Evolutionary conservation across 202 grass and related monocot species (phyloP), one percentile per base, ranked within the genome.

Genomic region (Setaria italica): DNA sequence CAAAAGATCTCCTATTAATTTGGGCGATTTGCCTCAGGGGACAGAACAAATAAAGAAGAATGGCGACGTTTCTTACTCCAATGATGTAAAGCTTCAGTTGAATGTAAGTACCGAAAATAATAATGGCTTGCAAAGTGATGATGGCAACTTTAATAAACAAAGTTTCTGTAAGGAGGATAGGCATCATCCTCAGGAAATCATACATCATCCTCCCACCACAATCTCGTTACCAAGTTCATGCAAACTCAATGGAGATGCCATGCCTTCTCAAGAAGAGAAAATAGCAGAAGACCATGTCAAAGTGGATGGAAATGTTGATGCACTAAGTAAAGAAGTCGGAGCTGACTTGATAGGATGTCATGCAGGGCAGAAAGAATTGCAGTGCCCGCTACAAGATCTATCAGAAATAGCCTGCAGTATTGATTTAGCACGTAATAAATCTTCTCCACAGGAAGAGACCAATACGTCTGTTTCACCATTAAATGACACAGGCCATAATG

Each of bases 401-500:
- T 93, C 94, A 66, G 88, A 92, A 83, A 82, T 91, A 72, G 90
- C 88, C 48, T 89, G 84, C 71, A 84, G 77, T 67, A 88, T 87
- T 84, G 89, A 88, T 86, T 86, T 86, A 33, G 68, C 79, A 59
- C 80, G 9, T 50, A 73, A 88, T 70, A 86, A 80, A 76, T 87
- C 69, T 82, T 79, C 62, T 76, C 58, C 48, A 57, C 85, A 80
- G 46, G 79, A 72, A 64, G 81, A 87, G 56, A 89, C 87, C 11
- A 71, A 87, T 60, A 87, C 82, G 41, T 57, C 78, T 73, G 62
- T 91, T 53, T 85, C 82, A 21, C 67, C 84, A 76, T 53, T 58
- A 78, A 88, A 87, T 59, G 72, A 9, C 85, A 60, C 43, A 54
- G 81, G 62, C 50, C 29, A 79, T 64, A 32, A 43, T 88, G 25